These are phyloP conservation scores for Schizothecium vesticola DNA, from an alignment of 495 filamentous ascomycete genomes.

Conservation along the genomic window DNA sequence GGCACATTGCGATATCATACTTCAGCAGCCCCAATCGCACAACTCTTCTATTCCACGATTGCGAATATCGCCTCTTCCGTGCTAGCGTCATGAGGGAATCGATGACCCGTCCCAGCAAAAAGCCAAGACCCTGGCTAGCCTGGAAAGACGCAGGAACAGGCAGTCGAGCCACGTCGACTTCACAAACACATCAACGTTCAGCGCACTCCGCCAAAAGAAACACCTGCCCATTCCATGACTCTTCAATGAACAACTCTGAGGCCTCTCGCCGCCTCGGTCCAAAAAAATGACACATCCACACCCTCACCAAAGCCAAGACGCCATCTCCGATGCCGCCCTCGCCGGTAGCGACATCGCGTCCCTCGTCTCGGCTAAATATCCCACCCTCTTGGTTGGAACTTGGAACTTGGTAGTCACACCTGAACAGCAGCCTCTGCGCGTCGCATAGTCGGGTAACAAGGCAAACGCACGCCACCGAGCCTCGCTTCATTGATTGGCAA, in stretches of 20 bases:
- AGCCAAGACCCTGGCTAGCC: neutral
- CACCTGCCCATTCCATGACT: neutral
- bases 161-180: neutral
- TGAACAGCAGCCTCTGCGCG: neutral
- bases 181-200: neutral
- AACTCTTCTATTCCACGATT: neutral
- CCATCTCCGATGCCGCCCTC: neutral
- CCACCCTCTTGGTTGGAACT: neutral
- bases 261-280: neutral
- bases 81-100: neutral
- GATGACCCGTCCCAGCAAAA: neutral
- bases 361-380: conserved; percentile 6
- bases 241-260: neutral
- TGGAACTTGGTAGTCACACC: neutral
- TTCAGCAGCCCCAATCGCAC: neutral
- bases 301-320: neutral
- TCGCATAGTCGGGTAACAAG: neutral
- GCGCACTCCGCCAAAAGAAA: neutral
- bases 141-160: neutral
- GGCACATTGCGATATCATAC: too few species aligned
- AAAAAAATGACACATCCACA: neutral
- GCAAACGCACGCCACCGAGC: neutral
- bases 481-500: neutral
- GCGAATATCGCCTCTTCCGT: neutral
- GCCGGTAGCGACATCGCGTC: neutral